Conservation (phyloP, 2,329 filamentous ascomycete genomes). For the Pseudocercospora vitis region DNA sequence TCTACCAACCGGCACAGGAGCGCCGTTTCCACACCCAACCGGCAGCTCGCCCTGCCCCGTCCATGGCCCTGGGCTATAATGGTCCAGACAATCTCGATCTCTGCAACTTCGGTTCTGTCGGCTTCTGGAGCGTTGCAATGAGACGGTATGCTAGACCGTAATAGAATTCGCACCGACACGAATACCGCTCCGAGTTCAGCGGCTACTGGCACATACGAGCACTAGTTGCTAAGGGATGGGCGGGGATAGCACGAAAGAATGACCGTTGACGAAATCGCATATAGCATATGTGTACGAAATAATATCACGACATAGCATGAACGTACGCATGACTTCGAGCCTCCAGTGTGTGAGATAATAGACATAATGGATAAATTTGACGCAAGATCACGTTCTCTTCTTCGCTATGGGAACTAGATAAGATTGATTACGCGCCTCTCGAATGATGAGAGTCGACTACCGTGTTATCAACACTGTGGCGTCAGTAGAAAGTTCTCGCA, state of each 20-base stretch:
- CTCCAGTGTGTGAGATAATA: too few relatives aligned
- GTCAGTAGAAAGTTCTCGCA: too few relatives aligned
- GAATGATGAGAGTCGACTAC: too few relatives aligned
- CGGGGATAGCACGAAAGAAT: not conserved
- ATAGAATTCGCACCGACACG: conserved; percentile 22
- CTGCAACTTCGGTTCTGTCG: conserved; percentile 45
- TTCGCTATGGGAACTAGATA: too few relatives aligned
- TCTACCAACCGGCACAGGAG: not conserved
- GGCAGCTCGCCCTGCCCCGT: conserved; percentile 9
- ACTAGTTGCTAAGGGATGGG: not conserved
- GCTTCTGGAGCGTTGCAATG: conserved; percentile 45
- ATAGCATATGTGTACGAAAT: not conserved
- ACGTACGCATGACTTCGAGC: too few relatives aligned
- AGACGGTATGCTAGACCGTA: conserved; percentile 41
- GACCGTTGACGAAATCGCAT: not conserved
- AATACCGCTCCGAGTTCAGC: conserved; percentile 11
- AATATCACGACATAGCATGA: not conserved
- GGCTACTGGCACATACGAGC: not conserved
- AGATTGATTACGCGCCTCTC: too few relatives aligned
- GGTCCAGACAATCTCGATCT: conserved; percentile 44
- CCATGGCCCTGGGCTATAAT: conserved; percentile 39
- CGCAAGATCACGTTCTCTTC: not conserved
- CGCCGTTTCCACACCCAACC: not conserved
- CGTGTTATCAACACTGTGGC: too few relatives aligned
- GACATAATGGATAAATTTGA: not conserved